Evolutionary conservation across 495 filamentous ascomycete species (phyloP).

Genomic region (Zalerion maritima): DNA sequence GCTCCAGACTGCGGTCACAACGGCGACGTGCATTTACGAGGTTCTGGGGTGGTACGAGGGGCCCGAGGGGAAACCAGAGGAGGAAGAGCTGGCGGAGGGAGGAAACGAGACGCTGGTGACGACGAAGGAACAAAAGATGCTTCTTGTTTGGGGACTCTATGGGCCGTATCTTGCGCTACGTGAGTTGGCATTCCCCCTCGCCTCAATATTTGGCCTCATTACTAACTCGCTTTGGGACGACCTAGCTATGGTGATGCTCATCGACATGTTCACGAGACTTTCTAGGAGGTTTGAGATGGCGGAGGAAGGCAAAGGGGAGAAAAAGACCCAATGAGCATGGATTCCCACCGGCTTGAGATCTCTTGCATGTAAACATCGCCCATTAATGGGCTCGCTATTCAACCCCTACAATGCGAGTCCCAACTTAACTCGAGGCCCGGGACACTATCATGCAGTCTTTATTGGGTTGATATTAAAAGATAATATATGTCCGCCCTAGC

Average conservation of each 20-base stretch:
- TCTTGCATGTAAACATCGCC: no score
- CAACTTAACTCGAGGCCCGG: no score
- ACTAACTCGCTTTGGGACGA: conserved; percentile 8
- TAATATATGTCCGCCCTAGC: background rate
- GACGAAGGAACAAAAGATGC: conserved; percentile 35
- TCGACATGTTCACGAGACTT: conserved; percentile 27
- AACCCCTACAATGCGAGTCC: no score
- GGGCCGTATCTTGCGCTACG: conserved; percentile 58
- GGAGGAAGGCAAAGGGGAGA: conserved; percentile 21
- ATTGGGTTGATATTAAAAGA: background rate
- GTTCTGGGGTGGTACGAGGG: no score
- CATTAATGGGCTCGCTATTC: no score
- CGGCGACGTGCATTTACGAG: conserved; percentile 50
- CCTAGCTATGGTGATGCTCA: conserved; percentile 23
- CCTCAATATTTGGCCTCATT: background rate
- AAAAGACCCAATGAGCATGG: conserved; percentile 25
- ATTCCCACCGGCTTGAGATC: no score
- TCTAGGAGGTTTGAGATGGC: conserved; percentile 18
- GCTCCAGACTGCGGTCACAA: conserved; percentile 56
- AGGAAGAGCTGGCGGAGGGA: no score
- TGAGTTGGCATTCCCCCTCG: conserved; percentile 27
- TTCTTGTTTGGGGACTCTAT: conserved; percentile 39
- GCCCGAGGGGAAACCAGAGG: no score
- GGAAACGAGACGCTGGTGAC: no score
- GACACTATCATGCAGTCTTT: no score